These are phyloP conservation scores for Oryza meyeriana DNA, from an alignment of 176 grass and related monocot species.

Conservation along the genomic window DNA sequence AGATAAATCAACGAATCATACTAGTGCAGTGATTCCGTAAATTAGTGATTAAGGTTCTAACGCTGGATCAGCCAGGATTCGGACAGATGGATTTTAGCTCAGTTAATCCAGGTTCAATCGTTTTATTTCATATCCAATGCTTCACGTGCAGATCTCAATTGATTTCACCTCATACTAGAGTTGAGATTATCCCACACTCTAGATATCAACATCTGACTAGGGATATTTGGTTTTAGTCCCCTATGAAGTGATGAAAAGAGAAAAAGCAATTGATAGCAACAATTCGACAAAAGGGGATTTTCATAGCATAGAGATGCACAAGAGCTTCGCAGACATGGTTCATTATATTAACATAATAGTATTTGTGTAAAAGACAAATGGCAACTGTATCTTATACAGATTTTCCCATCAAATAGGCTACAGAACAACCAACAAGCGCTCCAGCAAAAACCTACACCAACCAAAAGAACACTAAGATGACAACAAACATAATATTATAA, in stretches of 20 bases:
- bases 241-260: neutral
- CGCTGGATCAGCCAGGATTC: neutral
- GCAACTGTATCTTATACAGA: constrained; percentile 50
- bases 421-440: constrained; percentile 68
- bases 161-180: neutral
- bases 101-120: neutral
- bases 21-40: neutral
- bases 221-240: neutral
- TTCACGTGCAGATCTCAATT: neutral
- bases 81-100: neutral
- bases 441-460: constrained; percentile 68
- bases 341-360: constrained; percentile 10
- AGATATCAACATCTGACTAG: neutral
- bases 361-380: constrained; percentile 24
- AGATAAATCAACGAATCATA: neutral
- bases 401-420: constrained; percentile 60
- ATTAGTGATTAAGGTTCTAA: neutral
- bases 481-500: neutral
- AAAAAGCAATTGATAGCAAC: neutral
- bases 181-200: neutral
- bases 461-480: constrained; percentile 1
- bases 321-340: neutral
- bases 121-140: neutral
- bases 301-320: neutral
- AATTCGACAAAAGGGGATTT: neutral